Percentiles rank a stretch among this genome's conserved stretches.
phyloP scores from a whole-genome alignment of 441 rosid genomes.

The Populus hybrid region DNA sequence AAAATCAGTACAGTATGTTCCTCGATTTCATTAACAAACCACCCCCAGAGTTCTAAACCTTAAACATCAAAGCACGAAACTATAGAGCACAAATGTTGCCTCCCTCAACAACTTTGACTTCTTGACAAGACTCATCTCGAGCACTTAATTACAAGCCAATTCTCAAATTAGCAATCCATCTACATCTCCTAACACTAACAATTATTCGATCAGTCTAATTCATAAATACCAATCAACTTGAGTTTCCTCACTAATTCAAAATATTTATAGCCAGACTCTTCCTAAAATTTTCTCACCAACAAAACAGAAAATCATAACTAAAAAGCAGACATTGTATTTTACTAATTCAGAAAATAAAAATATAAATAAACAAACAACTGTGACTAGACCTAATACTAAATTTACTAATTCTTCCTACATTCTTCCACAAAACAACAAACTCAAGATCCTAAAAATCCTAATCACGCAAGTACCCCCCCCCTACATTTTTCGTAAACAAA shows the following conservation, averaged over 20 bases:
- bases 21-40: neutral
- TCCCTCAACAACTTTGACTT: neutral
- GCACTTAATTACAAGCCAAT: neutral
- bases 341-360: neutral
- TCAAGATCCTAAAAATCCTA: neutral
- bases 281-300: neutral
- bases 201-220: neutral
- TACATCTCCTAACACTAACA: neutral
- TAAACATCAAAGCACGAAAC: neutral
- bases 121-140: neutral
- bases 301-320: neutral
- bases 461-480: neutral
- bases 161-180: neutral
- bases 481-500: neutral
- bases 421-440: neutral
- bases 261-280: neutral
- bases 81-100: neutral
- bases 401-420: neutral
- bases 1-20: neutral
- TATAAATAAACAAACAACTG: neutral
- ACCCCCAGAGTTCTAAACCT: neutral
- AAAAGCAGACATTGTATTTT: neutral
- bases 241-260: neutral
- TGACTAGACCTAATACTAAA: neutral
- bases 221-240: neutral